Evolutionary conservation across 768 basidiomycete genomes (phyloP).

Genomic region (Rhodotorula paludigena): DNA sequence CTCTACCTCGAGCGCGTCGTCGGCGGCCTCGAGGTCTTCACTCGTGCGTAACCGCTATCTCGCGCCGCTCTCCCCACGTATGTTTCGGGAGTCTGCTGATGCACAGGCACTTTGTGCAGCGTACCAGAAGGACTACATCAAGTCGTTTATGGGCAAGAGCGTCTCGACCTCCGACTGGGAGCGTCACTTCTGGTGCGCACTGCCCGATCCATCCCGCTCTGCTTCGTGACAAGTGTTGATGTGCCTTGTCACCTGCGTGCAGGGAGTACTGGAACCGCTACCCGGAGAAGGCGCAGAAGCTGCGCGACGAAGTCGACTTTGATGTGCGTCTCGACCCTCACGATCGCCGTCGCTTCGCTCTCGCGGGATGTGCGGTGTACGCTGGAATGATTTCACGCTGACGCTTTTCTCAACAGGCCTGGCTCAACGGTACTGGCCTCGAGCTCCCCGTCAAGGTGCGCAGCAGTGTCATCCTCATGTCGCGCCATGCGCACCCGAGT

Average conservation of each 20-base stretch:
- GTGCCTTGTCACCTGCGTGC: slow-evolving; percentile 36
- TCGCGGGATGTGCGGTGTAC: not conserved
- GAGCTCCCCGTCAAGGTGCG: slow-evolving; percentile 46
- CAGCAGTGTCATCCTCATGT: not conserved
- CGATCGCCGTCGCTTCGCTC: too few species aligned
- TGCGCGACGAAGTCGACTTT: slow-evolving; percentile 41
- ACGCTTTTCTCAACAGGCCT: slow-evolving; percentile 27
- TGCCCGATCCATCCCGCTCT: not conserved
- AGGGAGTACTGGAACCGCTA: slow-evolving; percentile 45
- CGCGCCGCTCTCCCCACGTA: too few species aligned
- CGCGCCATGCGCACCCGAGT: too few species aligned
- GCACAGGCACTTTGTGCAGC: slow-evolving; percentile 38
- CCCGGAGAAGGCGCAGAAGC: slow-evolving; percentile 44
- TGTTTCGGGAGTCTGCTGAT: not conserved
- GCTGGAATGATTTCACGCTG: not conserved
- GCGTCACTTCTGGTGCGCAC: slow-evolving; percentile 45
- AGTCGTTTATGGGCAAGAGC: slow-evolving; percentile 46
- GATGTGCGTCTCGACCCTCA: slow-evolving; percentile 12
- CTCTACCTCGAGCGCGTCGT: slow-evolving; percentile 59
- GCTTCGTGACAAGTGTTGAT: slow-evolving; percentile 21
- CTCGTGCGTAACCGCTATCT: too few species aligned
- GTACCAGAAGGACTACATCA: slow-evolving; percentile 49
- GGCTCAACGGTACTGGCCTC: slow-evolving; percentile 49
- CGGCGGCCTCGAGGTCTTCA: slow-evolving; percentile 42
- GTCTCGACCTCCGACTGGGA: slow-evolving; percentile 50